Conservation (phyloP, 2,329 filamentous ascomycete species). For the Myriosclerotinia scirpicola region DNA sequence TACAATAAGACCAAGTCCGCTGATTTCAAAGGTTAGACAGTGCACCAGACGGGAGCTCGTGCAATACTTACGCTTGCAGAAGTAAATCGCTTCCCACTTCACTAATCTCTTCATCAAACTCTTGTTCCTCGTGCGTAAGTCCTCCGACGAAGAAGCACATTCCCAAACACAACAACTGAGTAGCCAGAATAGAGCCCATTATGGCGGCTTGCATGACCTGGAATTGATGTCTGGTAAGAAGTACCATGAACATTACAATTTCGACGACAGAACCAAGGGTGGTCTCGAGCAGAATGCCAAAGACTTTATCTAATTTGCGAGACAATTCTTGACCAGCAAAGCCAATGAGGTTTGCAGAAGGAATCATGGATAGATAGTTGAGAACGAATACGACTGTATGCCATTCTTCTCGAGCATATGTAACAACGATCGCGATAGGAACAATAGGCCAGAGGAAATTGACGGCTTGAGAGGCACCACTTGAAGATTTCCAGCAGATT, state of each 20-base stretch:
- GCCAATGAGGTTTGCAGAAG: slow-evolving; percentile 71
- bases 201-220: slow-evolving; percentile 80
- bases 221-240: slow-evolving; percentile 56
- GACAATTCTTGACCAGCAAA: slow-evolving; percentile 72
- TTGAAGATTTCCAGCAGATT: slow-evolving; percentile 64
- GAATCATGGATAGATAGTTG: slow-evolving; percentile 75
- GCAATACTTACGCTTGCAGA: slow-evolving; percentile 65
- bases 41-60: not conserved
- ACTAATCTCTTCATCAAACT: slow-evolving; percentile 72
- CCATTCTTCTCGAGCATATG: slow-evolving; percentile 54
- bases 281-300: slow-evolving; percentile 62
- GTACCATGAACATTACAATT: slow-evolving; percentile 77
- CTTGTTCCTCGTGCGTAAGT: slow-evolving; percentile 63
- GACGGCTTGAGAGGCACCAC: slow-evolving; percentile 60
- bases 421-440: slow-evolving; percentile 66
- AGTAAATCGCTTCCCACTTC: slow-evolving; percentile 78
- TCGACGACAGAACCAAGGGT: slow-evolving; percentile 75
- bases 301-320: slow-evolving; percentile 72
- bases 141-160: slow-evolving; percentile 79
- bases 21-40: slow-evolving; percentile 29
- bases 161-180: slow-evolving; percentile 76
- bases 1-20: slow-evolving; percentile 50
- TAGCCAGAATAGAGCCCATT: slow-evolving; percentile 78
- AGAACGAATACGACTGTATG: slow-evolving; percentile 67
- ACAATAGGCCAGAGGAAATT: slow-evolving; percentile 77